Evolutionary conservation across 2,329 filamentous ascomycete species (phyloP).

Genomic region (Alternaria ventricosa): DNA sequence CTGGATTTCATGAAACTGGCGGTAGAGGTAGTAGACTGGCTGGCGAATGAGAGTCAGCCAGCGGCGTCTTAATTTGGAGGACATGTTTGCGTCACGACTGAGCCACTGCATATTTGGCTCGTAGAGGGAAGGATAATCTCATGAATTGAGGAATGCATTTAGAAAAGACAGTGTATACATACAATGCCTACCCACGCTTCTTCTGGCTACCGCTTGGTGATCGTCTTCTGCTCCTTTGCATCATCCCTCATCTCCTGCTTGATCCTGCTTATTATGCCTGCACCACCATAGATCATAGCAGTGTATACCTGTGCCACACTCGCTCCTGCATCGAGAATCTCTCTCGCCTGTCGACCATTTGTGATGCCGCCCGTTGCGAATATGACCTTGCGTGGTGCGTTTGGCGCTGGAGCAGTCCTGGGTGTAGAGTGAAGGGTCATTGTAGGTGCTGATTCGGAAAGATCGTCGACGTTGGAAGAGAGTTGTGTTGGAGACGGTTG

Average conservation of each 20-base stretch:
- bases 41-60: neutral
- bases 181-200: neutral
- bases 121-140: neutral
- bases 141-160: neutral
- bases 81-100: neutral
- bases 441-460: conserved; percentile 37
- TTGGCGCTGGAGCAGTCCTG: conserved; percentile 32
- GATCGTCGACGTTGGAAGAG: conserved; percentile 38
- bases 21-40: neutral
- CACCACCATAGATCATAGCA: conserved; percentile 68
- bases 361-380: conserved; percentile 95
- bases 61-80: neutral
- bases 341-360: conserved; percentile 80
- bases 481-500: conserved; percentile 22
- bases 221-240: conserved; percentile 29
- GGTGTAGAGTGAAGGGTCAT: conserved; percentile 26
- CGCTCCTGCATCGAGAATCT: conserved; percentile 85
- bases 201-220: conserved; percentile 20
- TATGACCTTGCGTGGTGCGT: conserved; percentile 71
- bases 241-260: conserved; percentile 59
- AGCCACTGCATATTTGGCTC: neutral
- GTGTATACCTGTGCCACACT: conserved; percentile 94
- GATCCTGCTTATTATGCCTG: conserved; percentile 64
- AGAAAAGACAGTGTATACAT: neutral
- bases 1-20: neutral